phyloP scores from a whole-genome alignment of 495 filamentous ascomycete genomes.

The Lasiosphaeria miniovina region DNA sequence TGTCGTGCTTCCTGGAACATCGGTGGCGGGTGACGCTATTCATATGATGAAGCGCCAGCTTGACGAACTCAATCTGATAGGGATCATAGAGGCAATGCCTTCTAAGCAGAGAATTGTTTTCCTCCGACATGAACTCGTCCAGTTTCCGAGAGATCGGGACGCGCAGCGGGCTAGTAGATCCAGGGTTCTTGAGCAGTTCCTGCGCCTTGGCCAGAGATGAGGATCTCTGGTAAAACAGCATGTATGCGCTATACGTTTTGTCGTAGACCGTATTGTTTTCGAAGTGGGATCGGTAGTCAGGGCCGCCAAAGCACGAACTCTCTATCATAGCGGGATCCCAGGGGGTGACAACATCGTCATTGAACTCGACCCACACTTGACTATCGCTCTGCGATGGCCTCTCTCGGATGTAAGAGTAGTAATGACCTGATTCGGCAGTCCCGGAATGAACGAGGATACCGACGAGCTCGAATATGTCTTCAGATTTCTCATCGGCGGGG shows the following conservation, averaged over 20 bases:
- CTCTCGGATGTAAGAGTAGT: slow-evolving; percentile 92
- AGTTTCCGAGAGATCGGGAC: slow-evolving; percentile 55
- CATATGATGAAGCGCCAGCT: slow-evolving; percentile 53
- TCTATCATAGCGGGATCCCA: slow-evolving; percentile 76
- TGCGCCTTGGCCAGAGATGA: slow-evolving; percentile 57
- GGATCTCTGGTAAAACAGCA: slow-evolving; percentile 93
- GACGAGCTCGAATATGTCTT: slow-evolving; percentile 86
- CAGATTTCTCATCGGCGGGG: slow-evolving; percentile 45
- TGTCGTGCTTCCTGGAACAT: slow-evolving; percentile 48
- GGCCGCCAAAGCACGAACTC: slow-evolving; percentile 76
- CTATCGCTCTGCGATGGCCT: slow-evolving; percentile 54
- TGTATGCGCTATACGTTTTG: slow-evolving; percentile 87
- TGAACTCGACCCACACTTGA: slow-evolving; percentile 83
- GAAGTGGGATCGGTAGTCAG: slow-evolving; percentile 48
- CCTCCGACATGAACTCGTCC: slow-evolving; percentile 59
- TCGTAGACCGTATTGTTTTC: slow-evolving; percentile 48
- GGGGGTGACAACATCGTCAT: slow-evolving; percentile 73
- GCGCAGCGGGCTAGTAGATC: slow-evolving; percentile 48
- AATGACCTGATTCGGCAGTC: slow-evolving; percentile 92
- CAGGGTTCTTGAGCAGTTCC: slow-evolving; percentile 31
- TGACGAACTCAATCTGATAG: slow-evolving; percentile 65
- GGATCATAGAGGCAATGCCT: slow-evolving; percentile 80
- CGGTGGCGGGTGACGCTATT: slow-evolving; percentile 37
- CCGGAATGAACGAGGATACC: slow-evolving; percentile 91
- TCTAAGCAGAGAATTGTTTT: slow-evolving; percentile 71